These are phyloP conservation scores for Pelargonium nanum DNA, from an alignment of 345 rosid genomes.

Conservation along the genomic window DNA sequence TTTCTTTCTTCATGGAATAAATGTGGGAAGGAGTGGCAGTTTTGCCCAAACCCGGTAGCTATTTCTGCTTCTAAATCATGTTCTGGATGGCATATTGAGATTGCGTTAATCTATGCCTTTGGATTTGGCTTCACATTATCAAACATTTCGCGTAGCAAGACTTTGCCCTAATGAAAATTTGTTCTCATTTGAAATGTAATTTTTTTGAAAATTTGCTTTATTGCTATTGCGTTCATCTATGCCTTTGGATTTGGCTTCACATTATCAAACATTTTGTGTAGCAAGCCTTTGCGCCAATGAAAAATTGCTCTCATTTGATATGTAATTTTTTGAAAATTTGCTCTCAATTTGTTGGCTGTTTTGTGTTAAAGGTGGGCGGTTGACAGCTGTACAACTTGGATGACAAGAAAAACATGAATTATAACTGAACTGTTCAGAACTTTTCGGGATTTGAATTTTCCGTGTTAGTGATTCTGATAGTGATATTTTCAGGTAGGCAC, in stretches of 20 bases:
- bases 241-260: too few species aligned
- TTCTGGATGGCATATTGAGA: too few species aligned
- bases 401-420: not conserved
- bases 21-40: not conserved
- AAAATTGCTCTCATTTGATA: not conserved
- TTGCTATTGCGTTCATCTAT: too few species aligned
- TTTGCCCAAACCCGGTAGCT: not conserved
- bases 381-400: not conserved
- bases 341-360: not conserved
- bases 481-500: constrained; percentile 54
- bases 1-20: not conserved
- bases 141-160: too few species aligned
- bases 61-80: not conserved
- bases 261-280: too few species aligned
- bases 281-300: too few species aligned
- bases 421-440: not conserved
- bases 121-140: too few species aligned
- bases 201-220: too few species aligned
- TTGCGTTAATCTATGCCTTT: too few species aligned
- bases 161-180: not conserved
- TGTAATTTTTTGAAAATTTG: not conserved
- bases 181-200: too few species aligned
- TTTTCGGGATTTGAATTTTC: not conserved
- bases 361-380: too few species aligned
- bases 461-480: constrained; percentile 7